Base-by-base conservation (phyloP, 371 early-diverging fungal genomes). In the Coemansia sp. region DNA sequence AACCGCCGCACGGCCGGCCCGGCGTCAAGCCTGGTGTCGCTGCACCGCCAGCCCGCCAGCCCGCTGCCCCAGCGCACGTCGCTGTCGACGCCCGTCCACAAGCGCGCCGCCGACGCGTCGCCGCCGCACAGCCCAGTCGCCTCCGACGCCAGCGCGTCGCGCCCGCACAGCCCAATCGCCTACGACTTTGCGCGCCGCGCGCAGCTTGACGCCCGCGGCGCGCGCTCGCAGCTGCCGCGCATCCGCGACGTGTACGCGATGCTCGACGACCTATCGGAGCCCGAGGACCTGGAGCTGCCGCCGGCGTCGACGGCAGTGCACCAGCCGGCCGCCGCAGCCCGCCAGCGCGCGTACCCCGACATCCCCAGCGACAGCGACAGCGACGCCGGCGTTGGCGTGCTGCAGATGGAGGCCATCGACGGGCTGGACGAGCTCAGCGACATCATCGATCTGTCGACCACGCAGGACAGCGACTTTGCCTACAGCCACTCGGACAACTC, bases 331-430 rank as follows among this genome's bases (percentile, higher is more conserved):
- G 38, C 14, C 4, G 59, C 11, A 8, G 49, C 9, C n/a, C 7
- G 45, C 3, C 52, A 35, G 34, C 35, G 14, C 12, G 33, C 33
- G 52, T 51, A 34, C 45, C 16, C 45, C 34, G 45, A n/a, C 14
- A 34, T 31, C 31, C 16, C 57, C 5, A 42, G 47, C 45, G 45
- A 57, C n/a, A 36, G 30, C 12, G 54, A 10, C n/a, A 35, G 16
- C 8, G 39, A 38, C 35, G 48, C 55, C 11, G 63, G 34, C 39
- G 57, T 52, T 7, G n/a, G 55, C 30, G 42, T 65, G 35, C 50
- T 74, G 48, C 74, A 74, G 62, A 74, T 74, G 74, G 74, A 74
- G 58, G 34, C 61, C 5, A 63, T 72, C 12, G 72, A 72, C 40
- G 63, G 58, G n/a, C 43, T 72, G 20, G 58, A 69, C 36, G 69